A percentile compares a stretch with the other conserved stretches of the same genome.
phyloP scores from a whole-genome alignment of 768 basidiomycete species.

The Clavaria fumosa region DNA sequence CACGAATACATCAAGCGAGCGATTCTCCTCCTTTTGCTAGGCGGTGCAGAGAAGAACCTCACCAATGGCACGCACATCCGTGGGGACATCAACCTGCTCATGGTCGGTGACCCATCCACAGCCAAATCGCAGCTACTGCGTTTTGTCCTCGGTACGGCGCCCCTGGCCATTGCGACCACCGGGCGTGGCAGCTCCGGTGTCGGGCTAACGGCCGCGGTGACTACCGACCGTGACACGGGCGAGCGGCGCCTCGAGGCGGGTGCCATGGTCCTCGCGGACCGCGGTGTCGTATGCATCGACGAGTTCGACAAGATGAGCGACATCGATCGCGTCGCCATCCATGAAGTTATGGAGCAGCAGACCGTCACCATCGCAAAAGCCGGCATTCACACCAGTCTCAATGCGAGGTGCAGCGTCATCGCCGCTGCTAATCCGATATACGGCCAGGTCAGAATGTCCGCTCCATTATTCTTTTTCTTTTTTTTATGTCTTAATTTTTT shows the following conservation, averaged over 20 bases:
- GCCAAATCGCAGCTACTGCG: conserved; percentile 94
- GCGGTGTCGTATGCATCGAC: conserved; percentile 98
- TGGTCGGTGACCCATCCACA: conserved; percentile 99
- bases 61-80: conserved; percentile 96
- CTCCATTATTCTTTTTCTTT: too few species aligned
- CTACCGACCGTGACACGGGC: conserved; percentile 94
- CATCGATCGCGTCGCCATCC: conserved; percentile 95
- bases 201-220: conserved; percentile 96
- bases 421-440: conserved; percentile 99
- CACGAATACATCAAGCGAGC: conserved; percentile 94
- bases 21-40: conserved; percentile 80
- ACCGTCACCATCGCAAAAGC: conserved; percentile 99
- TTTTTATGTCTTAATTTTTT: conserved; percentile 7
- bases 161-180: conserved; percentile 94
- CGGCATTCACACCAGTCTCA: conserved; percentile 95
- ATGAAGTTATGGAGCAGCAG: conserved; percentile 99
- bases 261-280: conserved; percentile 98
- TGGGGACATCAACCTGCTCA: conserved; percentile 97
- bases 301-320: conserved; percentile 99
- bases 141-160: conserved; percentile 91
- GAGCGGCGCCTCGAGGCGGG: conserved; percentile 95
- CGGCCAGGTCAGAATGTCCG: conserved; percentile 59
- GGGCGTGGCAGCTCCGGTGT: conserved; percentile 98
- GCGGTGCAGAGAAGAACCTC: conserved; percentile 95
- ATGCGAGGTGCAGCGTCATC: conserved; percentile 94